Evolutionary conservation across 106 monocot species (phyloP), one percentile per base, ranked within the genome.

Genomic region (Acanthochlamys bracteata): DNA sequence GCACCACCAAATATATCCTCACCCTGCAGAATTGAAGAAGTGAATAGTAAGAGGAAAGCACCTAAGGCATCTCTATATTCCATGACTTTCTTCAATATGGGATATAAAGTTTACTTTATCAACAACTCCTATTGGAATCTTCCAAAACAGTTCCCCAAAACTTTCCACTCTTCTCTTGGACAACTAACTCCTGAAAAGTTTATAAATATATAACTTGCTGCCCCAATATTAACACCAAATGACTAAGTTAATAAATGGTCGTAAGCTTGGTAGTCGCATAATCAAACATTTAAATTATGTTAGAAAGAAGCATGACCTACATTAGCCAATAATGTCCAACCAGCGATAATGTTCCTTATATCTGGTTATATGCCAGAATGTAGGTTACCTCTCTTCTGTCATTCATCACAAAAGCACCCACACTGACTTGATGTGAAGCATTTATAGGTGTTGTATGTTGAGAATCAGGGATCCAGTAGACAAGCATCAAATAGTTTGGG

Each of bases 341-440:
- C n/a, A n/a, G n/a, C n/a, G n/a, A n/a, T n/a, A n/a, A n/a, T n/a
- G n/a, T n/a, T n/a, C n/a, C n/a, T n/a, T n/a, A n/a, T n/a, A n/a
- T n/a, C n/a, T n/a, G n/a, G n/a, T n/a, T n/a, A n/a, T n/a, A n/a
- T n/a, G n/a, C n/a, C n/a, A n/a, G 13, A 45, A 45, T 7, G 43
- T 9, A 45, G 43, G 16, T 12, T 89, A 90, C 90, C 86, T 95
- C 86, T 69, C 72, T 71, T 51, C 70, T 86, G 27, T 90, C 82
- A 68, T 95, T 90, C 63, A 95, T 75, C 24, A 95, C 84, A 71
- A 89, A 90, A 65, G 82, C 94, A 46, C 94, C 94, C 72, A 95
- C 84, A 60, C 94, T 82, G 13, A 95, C 94, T 66, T 86, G 63
- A 64, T 95, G 94, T 24, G 79, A 70, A 15, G 94, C 94, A 78